Evolutionary conservation across 169 alveolate species (phyloP).

Genomic region (Theileria annulata): DNA sequence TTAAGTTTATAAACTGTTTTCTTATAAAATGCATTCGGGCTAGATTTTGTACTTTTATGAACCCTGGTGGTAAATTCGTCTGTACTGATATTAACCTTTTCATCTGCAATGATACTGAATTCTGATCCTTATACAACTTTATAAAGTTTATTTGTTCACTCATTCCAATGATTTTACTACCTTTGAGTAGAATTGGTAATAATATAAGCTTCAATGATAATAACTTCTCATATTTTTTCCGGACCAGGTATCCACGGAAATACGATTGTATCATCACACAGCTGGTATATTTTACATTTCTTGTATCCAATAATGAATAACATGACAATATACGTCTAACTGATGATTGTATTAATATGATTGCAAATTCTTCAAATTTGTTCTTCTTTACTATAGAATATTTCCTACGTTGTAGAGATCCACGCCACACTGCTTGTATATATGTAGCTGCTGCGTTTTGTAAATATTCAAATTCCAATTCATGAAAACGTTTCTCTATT

Average conservation of each 20-base stretch:
- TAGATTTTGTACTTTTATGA: conserved; percentile 74
- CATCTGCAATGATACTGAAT: conserved; percentile 61
- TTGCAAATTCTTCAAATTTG: conserved; percentile 43
- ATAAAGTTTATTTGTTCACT: conserved; percentile 62
- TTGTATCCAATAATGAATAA: conserved; percentile 12
- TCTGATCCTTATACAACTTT: conserved; percentile 60
- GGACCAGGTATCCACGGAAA: conserved; percentile 52
- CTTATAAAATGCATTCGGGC: conserved; percentile 71
- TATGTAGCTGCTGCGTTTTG: conserved; percentile 74
- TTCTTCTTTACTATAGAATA: conserved; percentile 18
- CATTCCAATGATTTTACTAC: conserved; percentile 70
- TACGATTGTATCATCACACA: conserved; percentile 55
- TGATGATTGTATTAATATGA: conserved; percentile 34
- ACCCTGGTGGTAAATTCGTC: conserved; percentile 62
- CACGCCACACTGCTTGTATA: conserved; percentile 76
- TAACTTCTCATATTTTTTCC: conserved; percentile 40
- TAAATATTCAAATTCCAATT: conserved; percentile 62
- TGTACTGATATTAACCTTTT: conserved; percentile 68
- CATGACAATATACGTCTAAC: conserved; percentile 52
- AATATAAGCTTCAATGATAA: conserved; percentile 64
- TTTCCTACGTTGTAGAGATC: conserved; percentile 32
- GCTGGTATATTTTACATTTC: conserved; percentile 26
- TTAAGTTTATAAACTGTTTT: conserved; percentile 64
- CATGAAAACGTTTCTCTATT: conserved; percentile 62
- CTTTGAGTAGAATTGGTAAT: conserved; percentile 71